Base-by-base conservation (phyloP, 2,329 filamentous ascomycete genomes). In the Aspergillus sp. region DNA sequence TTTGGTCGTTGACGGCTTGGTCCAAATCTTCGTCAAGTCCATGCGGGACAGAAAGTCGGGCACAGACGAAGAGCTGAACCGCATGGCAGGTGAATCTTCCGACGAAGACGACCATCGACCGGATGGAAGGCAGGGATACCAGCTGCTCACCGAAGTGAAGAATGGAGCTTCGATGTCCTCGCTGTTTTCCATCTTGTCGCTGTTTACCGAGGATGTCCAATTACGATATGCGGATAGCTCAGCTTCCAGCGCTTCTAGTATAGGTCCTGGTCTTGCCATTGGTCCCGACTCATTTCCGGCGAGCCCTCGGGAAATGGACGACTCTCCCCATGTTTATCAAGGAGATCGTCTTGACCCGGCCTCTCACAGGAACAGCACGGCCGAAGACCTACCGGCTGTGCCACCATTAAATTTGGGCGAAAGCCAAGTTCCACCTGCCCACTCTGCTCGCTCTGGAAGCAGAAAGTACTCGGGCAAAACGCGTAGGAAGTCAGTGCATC, bases 121-220 rank as follows among this genome's bases (percentile, higher is more conserved):
- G 32, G 77, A 84, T 5, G 85, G 84, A 7, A 88, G 91, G 59
- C 92, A 97, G 73, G 91, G 90, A 32, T 99, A 99, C 71, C 95
- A 98, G 74, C 84, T 99, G 41, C 82, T 99, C 57, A 99, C 95
- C 0, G 96, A 99, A 76, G 94, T 99, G 56, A 96, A 95, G 71
- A 99, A 99, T 70, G 95, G 95, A 13, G 93, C 95, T 1, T 94
- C 96, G 1, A 97, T 99, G 94, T 99, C 95, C 5, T 99, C 95
- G 0, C 79, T 99, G 2, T 99, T 99, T 76, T 98, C 95, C 0
- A 97, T 99, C 67, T 87, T 99, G 78, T 96, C 94, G 2, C 82
- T 99, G 0, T 99, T 99, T 72, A 99, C 95, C 3, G 95, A 99
- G 74, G 93, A 97, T 70, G 88, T 99, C 56, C 90, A 91, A 65